A percentile compares a stretch with the other conserved stretches of the same genome.
phyloP scores from a whole-genome alignment of 2,329 filamentous ascomycete species.

The Ophiocordyceps polyrhachis-furcata region DNA sequence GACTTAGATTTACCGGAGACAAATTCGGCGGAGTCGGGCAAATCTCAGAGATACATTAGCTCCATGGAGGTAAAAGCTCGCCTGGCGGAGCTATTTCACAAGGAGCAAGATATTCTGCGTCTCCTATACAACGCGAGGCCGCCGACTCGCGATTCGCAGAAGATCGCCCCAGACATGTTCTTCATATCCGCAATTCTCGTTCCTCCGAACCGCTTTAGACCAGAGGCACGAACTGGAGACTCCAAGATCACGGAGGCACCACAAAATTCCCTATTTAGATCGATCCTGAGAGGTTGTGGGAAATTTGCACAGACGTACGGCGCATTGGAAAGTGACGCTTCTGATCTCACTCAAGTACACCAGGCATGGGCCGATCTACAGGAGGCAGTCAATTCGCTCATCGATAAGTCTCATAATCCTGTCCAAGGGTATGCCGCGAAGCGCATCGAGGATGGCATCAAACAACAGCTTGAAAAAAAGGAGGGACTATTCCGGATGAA shows the following conservation, averaged over 20 bases:
- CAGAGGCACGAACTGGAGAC: constrained; percentile 65
- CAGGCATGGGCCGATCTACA: constrained; percentile 62
- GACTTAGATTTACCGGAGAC: constrained; percentile 13
- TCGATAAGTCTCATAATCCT: constrained; percentile 77
- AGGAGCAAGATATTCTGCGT: constrained; percentile 66
- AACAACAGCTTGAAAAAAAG: constrained; percentile 96
- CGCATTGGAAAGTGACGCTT: constrained; percentile 24
- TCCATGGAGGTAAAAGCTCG: constrained; percentile 68
- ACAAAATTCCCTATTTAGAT: constrained; percentile 75
- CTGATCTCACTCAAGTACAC: constrained; percentile 39
- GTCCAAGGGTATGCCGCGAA: constrained; percentile 60
- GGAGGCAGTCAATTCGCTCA: constrained; percentile 77
- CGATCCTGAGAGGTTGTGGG: constrained; percentile 59
- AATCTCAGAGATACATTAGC: constrained; percentile 55
- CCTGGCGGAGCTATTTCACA: constrained; percentile 62
- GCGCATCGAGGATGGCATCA: constrained; percentile 80
- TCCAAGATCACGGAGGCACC: constrained; percentile 72
- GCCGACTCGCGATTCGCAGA: constrained; percentile 31
- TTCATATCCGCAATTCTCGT: constrained; percentile 77
- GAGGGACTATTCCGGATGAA: constrained; percentile 97
- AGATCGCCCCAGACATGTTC: constrained; percentile 74
- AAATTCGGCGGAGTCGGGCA: constrained; percentile 5
- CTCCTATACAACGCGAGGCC: constrained; percentile 72
- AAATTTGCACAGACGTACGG: constrained; percentile 52
- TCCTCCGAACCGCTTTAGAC: constrained; percentile 79